Base-by-base conservation (phyloP, 148 eudicot genomes). In the Polygonum aviculare region DNA sequence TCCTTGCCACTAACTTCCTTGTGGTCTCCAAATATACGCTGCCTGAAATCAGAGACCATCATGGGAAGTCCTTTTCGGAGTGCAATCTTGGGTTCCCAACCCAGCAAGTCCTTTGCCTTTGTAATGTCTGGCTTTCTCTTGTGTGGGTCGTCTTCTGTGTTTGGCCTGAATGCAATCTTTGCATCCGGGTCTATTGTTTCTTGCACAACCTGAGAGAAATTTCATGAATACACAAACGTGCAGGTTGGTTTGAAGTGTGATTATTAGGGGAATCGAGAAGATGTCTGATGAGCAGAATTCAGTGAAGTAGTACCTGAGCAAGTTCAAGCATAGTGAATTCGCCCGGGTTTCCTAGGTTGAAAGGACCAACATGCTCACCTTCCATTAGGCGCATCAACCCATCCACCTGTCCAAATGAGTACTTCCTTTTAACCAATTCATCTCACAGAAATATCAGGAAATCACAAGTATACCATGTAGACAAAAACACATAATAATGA, bases 281-380 rank as follows among this genome's bases (percentile, higher is more conserved):
- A 19, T n/a, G n/a, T 72, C 31, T 40, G 15, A 18, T 72, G 12
- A 19, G 54, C 35, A 18, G 18, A 8, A 51, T 2, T 0, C 0
- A 33, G 73, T 44, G 47, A 44, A 7, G 47, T 44, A 44, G 57
- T 89, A 90, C 96, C 97, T 95, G 86, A 74, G 98, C 98, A 78
- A 95, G 98, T 84, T 92, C 98, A 78, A 95, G 91, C 98, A 95
- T 95, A 83, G 98, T 95, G 79, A 95, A 95, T 87, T 95, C 98
- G 38, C 98, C 98, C 2, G 97, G 98, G 77, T 94, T 92, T 40
- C 98, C 97, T 5, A 94, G 92, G 78, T 94, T 94, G 83, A 94
- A 90, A 47, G 99, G 99, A 73, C 99, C 99, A 18, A 91, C 94
- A 36, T 93, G 99, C 79, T 95, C 99, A 74, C 99, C 97, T 85